Evolutionary conservation across 352 stramenopile species (phyloP), one percentile per base, ranked within the genome.

Genomic region (Phytophthora litchii): DNA sequence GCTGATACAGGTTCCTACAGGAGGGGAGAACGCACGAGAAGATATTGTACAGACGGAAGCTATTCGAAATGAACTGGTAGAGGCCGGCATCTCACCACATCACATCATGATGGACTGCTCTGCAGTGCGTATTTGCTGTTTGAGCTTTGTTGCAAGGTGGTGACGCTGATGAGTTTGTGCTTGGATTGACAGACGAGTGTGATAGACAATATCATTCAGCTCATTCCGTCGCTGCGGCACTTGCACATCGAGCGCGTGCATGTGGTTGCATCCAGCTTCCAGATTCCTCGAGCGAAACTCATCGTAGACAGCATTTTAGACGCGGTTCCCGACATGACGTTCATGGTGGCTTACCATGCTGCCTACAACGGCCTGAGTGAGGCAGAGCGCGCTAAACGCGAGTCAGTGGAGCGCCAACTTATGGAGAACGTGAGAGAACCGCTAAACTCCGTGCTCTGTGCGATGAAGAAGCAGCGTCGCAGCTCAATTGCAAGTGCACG

Each of bases 31-130:
- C 32, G 54, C 60, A 43, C 50, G 70, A 21, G 71, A 86, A 21
- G 67, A 70, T 38, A 66, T 83, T 4, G 54, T 69, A 6, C 76
- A 88, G 60, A 74, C 52, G 6, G 80, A 88, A 25, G 60, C 71
- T 13, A 81, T 82, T 20, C 72, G 80, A 34, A 81, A 84, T 9
- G 76, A 71, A 20, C 70, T 88, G 10, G 63, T 83, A 14, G 64
- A 69, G 14, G 55, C 60, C n/a, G 78, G 80, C 35, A 74, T 90
- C 40, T 86, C 80, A 3, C 76, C 76, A 11, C 78, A 90, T 47
- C 78, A 88, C 50, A 83, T 88, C 45, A 49, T 87, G 66, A 88
- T 88, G 78, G 73, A 86, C 62, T 90, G 80, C 76, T 80, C 73
- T 0, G 68, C 71, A 23, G 77, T 89, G 60, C 64, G 69, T 75